These are phyloP conservation scores for Anacardium occidentale DNA, from an alignment of 345 rosid species.

Conservation along the genomic window DNA sequence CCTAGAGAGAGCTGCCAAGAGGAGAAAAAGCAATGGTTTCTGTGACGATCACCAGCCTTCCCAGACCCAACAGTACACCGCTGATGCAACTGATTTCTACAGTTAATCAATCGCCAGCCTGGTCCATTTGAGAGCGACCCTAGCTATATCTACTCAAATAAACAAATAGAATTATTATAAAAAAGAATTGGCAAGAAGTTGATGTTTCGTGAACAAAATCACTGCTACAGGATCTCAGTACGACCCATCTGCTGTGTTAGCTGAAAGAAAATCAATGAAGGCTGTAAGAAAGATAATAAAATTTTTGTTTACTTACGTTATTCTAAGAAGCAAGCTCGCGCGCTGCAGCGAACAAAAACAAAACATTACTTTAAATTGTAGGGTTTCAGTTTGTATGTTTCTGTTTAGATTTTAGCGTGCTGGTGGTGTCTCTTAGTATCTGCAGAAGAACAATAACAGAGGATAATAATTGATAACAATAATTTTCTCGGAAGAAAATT, in stretches of 20 bases:
- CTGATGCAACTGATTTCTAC: slow-evolving; percentile 12
- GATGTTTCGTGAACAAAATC: slow-evolving; percentile 26
- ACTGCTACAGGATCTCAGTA: slow-evolving; percentile 26
- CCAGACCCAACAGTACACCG: slow-evolving; percentile 20
- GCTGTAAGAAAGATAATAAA: background rate
- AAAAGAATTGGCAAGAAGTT: slow-evolving; percentile 5
- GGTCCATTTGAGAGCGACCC: slow-evolving; percentile 40
- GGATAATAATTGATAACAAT: background rate
- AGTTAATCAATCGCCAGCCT: slow-evolving; percentile 12
- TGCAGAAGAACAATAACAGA: slow-evolving; percentile 4
- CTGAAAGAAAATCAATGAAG: background rate
- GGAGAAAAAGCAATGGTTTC: slow-evolving; percentile 28
- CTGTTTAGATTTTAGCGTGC: slow-evolving; percentile 8
- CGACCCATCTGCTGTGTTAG: slow-evolving; percentile 13
- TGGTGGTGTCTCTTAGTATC: slow-evolving; percentile 14
- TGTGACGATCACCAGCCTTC: slow-evolving; percentile 31
- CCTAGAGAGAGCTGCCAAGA: slow-evolving; percentile 25
- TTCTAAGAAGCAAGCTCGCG: background rate
- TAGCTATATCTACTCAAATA: slow-evolving; percentile 21
- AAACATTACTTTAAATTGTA: slow-evolving; percentile 21
- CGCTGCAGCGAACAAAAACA: slow-evolving; percentile 17
- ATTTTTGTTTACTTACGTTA: background rate
- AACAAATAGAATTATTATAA: background rate
- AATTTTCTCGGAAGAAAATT: background rate
- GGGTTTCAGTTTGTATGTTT: background rate